Base-by-base conservation (phyloP, 306 rosid species). In the Cicer pinnatifidum region DNA sequence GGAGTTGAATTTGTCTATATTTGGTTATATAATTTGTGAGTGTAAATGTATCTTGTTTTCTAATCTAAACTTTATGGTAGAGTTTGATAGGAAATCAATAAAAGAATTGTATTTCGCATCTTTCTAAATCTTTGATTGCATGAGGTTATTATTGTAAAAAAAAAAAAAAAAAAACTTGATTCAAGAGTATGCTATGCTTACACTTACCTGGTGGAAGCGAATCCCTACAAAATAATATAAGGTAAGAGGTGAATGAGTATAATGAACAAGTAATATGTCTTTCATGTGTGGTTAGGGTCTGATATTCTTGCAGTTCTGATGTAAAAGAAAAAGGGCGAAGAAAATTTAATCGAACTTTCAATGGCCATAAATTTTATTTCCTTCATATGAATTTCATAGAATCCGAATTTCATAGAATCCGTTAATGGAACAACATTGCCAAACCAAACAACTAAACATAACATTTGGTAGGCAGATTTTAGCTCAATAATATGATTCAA, bases 381-480 rank as follows among this genome's bases (percentile, higher is more conserved):
- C 61, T 72, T 75, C 80, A 58, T 63, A 65, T 38, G 71, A 69
- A 63, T 64, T 71, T 47, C 61, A 80, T 10, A 48, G 33, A 80
- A 52, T 20, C 73, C 81, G 38, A 69, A 63, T 64, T 71, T 47
- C 61, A 80, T 10, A 48, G 33, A 80, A 52, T 20, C 73, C 81
- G 38, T 48, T 65, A 19, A 65, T 16, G 64, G 68, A 35, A 67
- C 39, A 71, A 57, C 43, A 59, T 76, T 71, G 48, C 48, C 53
- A 53, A 68, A 67, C 64, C 47, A 71, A 8, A 58, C n/a, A 10
- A 50, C 58, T 39, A 63, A 69, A 46, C 75, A 50, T 67, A 48
- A 80, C 17, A 78, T 70, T 54, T 23, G 13, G 60, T 43, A 64
- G 57, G 76, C 8, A 79, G 37, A 75, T 81, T 54, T 81, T 58